Conservation (phyloP, 2,329 filamentous ascomycete genomes). For the Sporothrix luriei region DNA sequence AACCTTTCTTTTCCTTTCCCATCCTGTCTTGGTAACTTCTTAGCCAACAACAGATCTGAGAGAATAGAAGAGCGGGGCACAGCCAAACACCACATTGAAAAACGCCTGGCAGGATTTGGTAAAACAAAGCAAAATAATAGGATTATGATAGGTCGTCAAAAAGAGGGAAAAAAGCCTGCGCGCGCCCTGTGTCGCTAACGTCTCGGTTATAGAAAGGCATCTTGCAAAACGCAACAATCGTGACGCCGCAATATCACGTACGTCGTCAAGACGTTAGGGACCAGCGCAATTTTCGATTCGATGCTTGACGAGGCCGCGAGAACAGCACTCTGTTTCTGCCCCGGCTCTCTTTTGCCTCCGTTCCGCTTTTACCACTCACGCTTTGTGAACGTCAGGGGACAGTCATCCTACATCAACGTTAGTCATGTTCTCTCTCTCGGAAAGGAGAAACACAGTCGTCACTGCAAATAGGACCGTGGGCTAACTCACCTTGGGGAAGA, state of each 20-base stretch:
- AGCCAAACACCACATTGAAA: conserved; percentile 15
- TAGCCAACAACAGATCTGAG: neutral
- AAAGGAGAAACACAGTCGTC: neutral
- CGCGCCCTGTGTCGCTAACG: neutral
- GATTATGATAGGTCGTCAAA: neutral
- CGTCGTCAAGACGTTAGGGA: neutral
- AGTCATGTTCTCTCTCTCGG: conserved; percentile 16
- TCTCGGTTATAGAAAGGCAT: neutral
- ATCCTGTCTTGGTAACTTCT: neutral
- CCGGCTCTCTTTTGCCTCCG: neutral
- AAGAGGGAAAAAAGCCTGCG: neutral
- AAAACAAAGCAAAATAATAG: neutral
- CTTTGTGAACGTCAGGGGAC: conserved; percentile 71
- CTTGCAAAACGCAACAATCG: neutral
- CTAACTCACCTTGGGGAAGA: conserved; percentile 84
- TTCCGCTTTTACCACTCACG: conserved; percentile 49
- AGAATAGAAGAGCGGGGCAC: neutral
- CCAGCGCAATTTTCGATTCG: neutral
- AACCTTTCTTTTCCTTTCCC: neutral
- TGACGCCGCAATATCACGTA: neutral
- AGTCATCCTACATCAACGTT: conserved; percentile 67
- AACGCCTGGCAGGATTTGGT: conserved; percentile 18
- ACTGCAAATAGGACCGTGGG: neutral
- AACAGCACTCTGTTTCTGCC: neutral
- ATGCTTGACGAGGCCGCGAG: neutral